These are phyloP conservation scores for Trichosporon asahii DNA, from an alignment of 1,284 basidiomycete species.

Conservation along the genomic window DNA sequence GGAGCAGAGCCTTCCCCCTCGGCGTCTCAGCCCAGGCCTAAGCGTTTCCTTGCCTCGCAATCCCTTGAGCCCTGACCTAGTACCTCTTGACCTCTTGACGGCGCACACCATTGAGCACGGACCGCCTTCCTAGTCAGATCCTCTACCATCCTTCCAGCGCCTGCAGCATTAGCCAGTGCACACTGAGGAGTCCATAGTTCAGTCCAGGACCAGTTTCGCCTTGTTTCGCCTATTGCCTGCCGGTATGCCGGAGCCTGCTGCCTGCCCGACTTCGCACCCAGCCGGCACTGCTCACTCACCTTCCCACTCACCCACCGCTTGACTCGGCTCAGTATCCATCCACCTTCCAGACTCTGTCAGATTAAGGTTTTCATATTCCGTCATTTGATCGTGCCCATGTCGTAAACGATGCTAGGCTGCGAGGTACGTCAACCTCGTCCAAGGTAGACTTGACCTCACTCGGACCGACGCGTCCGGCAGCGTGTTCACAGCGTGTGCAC, in stretches of 20 bases:
- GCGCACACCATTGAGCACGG: background rate
- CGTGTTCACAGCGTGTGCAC: background rate
- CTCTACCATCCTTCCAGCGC: background rate
- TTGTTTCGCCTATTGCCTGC: background rate
- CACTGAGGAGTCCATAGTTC: too few species aligned
- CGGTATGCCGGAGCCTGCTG: too few species aligned
- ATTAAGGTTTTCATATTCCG: background rate
- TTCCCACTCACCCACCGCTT: background rate
- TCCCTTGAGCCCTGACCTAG: background rate
- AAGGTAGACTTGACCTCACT: background rate
- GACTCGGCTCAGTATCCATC: background rate
- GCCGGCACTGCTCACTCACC: background rate
- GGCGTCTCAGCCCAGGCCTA: too few species aligned
- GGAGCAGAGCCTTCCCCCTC: too few species aligned
- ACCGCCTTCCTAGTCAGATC: background rate
- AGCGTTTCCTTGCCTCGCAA: too few species aligned
- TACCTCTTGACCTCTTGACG: background rate
- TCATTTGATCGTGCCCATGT: background rate
- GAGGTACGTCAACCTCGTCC: background rate
- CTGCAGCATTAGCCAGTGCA: background rate
- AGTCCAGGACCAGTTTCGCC: too few species aligned
- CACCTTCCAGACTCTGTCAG: background rate
- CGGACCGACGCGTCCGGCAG: background rate
- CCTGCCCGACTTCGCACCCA: too few species aligned
- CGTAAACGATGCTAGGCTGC: background rate